Base-by-base conservation (phyloP, 208 protist genomes). In the Crithidia brevicula region DNA sequence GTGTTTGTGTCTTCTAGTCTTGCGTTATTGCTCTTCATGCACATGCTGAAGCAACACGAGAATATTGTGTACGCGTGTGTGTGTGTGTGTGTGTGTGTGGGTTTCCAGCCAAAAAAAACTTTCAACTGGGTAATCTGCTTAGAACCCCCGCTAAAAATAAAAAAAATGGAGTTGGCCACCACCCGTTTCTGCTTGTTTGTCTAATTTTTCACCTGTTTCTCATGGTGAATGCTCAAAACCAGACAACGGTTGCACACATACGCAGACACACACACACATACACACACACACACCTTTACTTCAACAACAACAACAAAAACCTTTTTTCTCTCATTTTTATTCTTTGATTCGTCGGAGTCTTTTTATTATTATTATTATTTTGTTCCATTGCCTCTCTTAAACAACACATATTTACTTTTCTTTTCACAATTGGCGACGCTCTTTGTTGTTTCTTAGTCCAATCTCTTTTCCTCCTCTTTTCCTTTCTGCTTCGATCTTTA, bases 301-400 rank as follows among this genome's bases (percentile, higher is more conserved):
- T 38, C 7, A 57, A 67, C 54, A 36, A 54, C 31, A 47, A 67
- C 45, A 57, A 47, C 13, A 23, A 27, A 43, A 47, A 64, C 18
- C n/a, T 25, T 23, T 47, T 67, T 30, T 52, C 18, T 40, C 5
- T 33, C 43, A 6, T 49, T 36, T 30, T 52, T 30, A 13, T 52
- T 22, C 27, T 51, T 52, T 27, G 13, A 34, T 16, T 62, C n/a
- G 36, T 40, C 8, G 36, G n/a, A n/a, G n/a, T n/a, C n/a, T n/a
- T n/a, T n/a, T n/a, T n/a, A n/a, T n/a, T n/a, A 40, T 40, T 40
- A 40, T 16, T 7, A 7, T 7, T 13, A 40, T 40, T 13, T 13
- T 40, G 10, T 13, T 40, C 15, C 15, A 7, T 13, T 13, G 9
- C 36, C 36, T 40, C 8, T 13, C 36, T 0, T 16, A 13, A 40